A percentile compares a stretch with the other conserved stretches of the same genome.
These are phyloP conservation scores for Teunomyces atbi DNA, from an alignment of 805 yeast species.

Conservation along the genomic window DNA sequence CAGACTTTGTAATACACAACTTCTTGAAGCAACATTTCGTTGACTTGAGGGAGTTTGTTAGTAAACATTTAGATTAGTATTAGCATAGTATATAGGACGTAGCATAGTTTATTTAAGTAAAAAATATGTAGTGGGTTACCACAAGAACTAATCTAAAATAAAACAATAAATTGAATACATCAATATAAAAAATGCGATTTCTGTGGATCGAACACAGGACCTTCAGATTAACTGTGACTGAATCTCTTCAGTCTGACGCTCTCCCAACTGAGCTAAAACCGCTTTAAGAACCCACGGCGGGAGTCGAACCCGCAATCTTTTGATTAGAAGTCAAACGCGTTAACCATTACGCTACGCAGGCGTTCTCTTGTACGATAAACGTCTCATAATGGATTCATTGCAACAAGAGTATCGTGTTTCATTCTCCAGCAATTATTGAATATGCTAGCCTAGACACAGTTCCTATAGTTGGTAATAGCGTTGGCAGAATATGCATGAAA, in stretches of 20 bases:
- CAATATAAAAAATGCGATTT: slow-evolving; percentile 51
- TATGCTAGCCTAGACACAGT: no score
- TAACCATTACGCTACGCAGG: slow-evolving; percentile 66
- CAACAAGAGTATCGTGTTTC: no score
- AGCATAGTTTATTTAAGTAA: not conserved
- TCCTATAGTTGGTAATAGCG: no score
- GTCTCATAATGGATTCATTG: not conserved
- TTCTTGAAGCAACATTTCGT: slow-evolving; percentile 32
- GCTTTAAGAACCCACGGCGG: slow-evolving; percentile 43
- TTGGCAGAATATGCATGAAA: no score
- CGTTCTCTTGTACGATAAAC: slow-evolving; percentile 12
- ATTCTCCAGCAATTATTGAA: no score
- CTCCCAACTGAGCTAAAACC: slow-evolving; percentile 34
- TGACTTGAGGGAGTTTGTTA: slow-evolving; percentile 27
- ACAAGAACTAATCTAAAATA: not conserved
- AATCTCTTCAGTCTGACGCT: slow-evolving; percentile 29
- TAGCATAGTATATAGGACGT: not conserved
- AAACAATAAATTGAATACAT: not conserved
- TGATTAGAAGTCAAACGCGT: slow-evolving; percentile 68
- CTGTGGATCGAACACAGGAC: slow-evolving; percentile 90
- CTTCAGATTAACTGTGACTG: slow-evolving; percentile 56
- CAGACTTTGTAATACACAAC: slow-evolving; percentile 29
- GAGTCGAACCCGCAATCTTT: slow-evolving; percentile 67
- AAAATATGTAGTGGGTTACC: not conserved
- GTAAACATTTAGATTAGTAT: slow-evolving; percentile 7